Conservation (phyloP, 176 grass and related monocot species). For the Oryza australiensis region DNA sequence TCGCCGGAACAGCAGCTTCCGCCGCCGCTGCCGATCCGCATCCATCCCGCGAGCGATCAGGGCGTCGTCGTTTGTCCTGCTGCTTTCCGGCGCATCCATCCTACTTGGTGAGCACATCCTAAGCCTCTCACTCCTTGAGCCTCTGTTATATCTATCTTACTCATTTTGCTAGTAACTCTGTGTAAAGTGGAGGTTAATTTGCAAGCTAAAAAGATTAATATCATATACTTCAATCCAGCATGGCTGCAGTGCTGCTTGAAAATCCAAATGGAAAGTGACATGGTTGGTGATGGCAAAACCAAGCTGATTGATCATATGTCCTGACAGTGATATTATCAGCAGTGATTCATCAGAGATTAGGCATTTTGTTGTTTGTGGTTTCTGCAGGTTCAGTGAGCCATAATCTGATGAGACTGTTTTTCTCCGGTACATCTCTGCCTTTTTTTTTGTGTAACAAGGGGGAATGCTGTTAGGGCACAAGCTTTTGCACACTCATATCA, state of each 20-base stretch:
- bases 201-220: not conserved
- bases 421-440: not conserved
- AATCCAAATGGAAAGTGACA: not conserved
- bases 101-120: no score
- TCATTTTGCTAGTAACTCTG: not conserved
- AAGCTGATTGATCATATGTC: not conserved
- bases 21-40: no score
- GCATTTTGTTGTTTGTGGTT: not conserved
- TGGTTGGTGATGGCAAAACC: conserved; percentile 30
- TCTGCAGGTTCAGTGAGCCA: not conserved
- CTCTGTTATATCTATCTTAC: no score
- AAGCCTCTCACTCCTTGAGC: no score
- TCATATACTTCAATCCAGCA: not conserved
- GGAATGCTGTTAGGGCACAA: not conserved
- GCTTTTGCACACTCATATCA: not conserved
- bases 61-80: no score
- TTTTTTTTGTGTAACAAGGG: not conserved
- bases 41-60: no score
- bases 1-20: no score
- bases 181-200: not conserved
- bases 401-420: not conserved
- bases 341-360: not conserved
- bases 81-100: no score
- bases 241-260: not conserved
- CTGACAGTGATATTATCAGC: not conserved